Conservation (phyloP, 2,329 filamentous ascomycete species). For the Alternaria panax region DNA sequence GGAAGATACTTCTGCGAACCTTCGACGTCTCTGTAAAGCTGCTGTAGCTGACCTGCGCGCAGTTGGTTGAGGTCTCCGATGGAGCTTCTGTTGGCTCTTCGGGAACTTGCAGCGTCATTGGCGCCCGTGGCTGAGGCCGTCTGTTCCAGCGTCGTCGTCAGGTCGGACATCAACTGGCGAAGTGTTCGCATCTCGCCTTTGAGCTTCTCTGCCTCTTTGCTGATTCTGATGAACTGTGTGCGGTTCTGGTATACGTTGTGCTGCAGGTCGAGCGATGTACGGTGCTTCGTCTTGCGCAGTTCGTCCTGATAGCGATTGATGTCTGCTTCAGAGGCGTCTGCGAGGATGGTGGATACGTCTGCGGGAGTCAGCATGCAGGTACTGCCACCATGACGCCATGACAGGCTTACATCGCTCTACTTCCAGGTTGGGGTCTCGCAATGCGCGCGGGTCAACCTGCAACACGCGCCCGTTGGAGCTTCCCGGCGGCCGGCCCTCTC, state of each 20-base stretch:
- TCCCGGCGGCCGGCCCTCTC: conserved; percentile 56
- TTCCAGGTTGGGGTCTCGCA: conserved; percentile 80
- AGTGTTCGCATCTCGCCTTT: conserved; percentile 95
- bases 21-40: conserved; percentile 96
- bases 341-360: conserved; percentile 74
- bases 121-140: conserved; percentile 53
- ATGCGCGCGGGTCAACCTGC: conserved; percentile 75
- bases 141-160: conserved; percentile 65
- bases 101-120: conserved; percentile 51
- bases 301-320: conserved; percentile 82
- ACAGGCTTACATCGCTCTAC: conserved; percentile 75
- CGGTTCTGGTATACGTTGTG: conserved; percentile 97
- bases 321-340: conserved; percentile 86
- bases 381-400: background rate
- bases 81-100: conserved; percentile 80
- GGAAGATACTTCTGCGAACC: conserved; percentile 97
- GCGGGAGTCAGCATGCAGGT: conserved; percentile 12
- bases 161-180: conserved; percentile 87
- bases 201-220: conserved; percentile 97
- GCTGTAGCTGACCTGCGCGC: conserved; percentile 73
- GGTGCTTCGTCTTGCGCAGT: conserved; percentile 76
- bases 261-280: conserved; percentile 84
- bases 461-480: conserved; percentile 63
- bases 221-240: conserved; percentile 98
- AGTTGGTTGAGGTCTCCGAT: conserved; percentile 76